A percentile compares a stretch with the other conserved stretches of the same genome.
These are phyloP conservation scores for Trichothecium roseum DNA, from an alignment of 2,329 filamentous ascomycete genomes.

Conservation along the genomic window DNA sequence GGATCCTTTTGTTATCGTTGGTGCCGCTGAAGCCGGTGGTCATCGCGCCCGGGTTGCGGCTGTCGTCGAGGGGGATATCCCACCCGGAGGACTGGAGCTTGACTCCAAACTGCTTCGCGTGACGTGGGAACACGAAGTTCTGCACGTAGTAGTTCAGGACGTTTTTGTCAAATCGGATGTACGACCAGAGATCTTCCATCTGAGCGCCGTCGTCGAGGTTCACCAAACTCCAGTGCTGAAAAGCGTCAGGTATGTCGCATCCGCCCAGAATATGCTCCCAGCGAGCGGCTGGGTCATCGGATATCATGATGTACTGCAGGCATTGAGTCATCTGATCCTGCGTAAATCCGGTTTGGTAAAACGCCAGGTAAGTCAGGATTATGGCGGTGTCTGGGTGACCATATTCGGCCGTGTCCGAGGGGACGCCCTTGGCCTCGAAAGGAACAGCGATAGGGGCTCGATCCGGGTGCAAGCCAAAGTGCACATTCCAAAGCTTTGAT, in stretches of 20 bases:
- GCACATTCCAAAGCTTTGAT: conserved; percentile 56
- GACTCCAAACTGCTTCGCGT: conserved; percentile 53
- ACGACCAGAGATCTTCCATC: conserved; percentile 36
- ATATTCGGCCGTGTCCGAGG: conserved; percentile 52
- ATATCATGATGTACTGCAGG: conserved; percentile 39
- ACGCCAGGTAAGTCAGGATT: conserved; percentile 52
- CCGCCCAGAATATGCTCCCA: conserved; percentile 40
- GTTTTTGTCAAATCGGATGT: conserved; percentile 35
- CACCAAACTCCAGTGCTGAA: conserved; percentile 44
- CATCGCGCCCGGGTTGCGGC: conserved; percentile 8
- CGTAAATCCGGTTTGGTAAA: conserved; percentile 52
- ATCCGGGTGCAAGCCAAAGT: conserved; percentile 46
- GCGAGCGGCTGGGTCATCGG: conserved; percentile 43
- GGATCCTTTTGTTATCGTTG: conserved; percentile 50
- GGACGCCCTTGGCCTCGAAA: conserved; percentile 54
- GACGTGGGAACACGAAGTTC: conserved; percentile 52
- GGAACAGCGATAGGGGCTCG: conserved; percentile 56
- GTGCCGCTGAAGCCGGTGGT: conserved; percentile 66
- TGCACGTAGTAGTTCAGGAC: conserved; percentile 52
- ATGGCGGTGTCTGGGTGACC: conserved; percentile 59
- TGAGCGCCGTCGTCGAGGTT: conserved; percentile 48
- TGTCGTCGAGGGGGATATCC: conserved; percentile 46
- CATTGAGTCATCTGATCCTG: conserved; percentile 35
- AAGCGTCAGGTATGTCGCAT: conserved; percentile 28
- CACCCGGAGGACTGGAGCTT: conserved; percentile 58